phyloP scores from a whole-genome alignment of 139 green algal genomes.

The Helicosporidium sp. region DNA sequence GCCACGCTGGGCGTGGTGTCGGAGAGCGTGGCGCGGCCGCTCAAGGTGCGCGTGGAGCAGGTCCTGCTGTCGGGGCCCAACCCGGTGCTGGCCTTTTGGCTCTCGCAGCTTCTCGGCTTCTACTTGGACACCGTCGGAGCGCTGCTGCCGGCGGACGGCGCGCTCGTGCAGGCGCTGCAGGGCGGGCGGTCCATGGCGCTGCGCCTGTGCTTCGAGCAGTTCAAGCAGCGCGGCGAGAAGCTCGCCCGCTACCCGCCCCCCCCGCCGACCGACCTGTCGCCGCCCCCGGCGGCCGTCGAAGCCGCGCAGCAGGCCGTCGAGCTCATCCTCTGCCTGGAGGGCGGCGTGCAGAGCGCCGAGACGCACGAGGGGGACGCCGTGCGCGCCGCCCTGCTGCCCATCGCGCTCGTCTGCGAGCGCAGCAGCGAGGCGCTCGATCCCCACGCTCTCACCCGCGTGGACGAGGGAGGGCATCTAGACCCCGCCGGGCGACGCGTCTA shows the following conservation, averaged over 20 bases:
- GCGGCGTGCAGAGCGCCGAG: too few species aligned
- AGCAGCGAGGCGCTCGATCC: constrained; percentile 30
- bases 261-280: constrained; percentile 39
- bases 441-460: constrained; percentile 18
- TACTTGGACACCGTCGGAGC: constrained; percentile 37
- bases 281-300: too few species aligned
- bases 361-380: too few species aligned
- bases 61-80: constrained; percentile 51
- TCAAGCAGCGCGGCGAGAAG: constrained; percentile 38
- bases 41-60: constrained; percentile 74
- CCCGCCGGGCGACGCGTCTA: constrained; percentile 36
- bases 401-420: too few species aligned
- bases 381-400: too few species aligned
- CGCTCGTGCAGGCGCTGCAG: constrained; percentile 24
- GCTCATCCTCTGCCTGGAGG: too few species aligned
- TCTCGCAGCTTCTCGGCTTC: constrained; percentile 64
- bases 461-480: constrained; percentile 25
- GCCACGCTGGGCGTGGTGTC: constrained; percentile 73
- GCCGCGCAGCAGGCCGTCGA: too few species aligned
- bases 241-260: constrained; percentile 40
- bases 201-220: constrained; percentile 46
- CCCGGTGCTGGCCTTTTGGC: constrained; percentile 55
- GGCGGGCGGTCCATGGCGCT: constrained; percentile 18
- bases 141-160: constrained; percentile 15
- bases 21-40: constrained; percentile 76